Percentiles rank a stretch among this genome's conserved stretches.
These are phyloP conservation scores for Boletus fagicola DNA, from an alignment of 768 basidiomycete species.

Conservation along the genomic window DNA sequence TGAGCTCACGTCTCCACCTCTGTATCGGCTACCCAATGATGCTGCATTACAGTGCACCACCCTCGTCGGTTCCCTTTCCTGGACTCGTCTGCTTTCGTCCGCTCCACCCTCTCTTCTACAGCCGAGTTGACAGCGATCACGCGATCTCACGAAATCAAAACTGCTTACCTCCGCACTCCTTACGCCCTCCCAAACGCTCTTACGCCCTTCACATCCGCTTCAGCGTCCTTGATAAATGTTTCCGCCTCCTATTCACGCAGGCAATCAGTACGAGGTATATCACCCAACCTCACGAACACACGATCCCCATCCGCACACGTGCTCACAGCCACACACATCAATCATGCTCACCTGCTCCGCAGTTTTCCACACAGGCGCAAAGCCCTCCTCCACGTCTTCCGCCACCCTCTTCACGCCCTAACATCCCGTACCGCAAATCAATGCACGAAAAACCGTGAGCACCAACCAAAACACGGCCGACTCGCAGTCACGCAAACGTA, in stretches of 20 bases:
- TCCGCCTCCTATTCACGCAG: slow-evolving; percentile 1
- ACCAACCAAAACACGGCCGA: not conserved
- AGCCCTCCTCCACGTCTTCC: not conserved
- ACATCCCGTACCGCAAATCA: not conserved
- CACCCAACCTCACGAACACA: not conserved
- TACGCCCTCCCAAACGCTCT: not conserved
- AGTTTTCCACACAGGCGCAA: slow-evolving; percentile 5
- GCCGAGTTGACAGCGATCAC: not conserved
- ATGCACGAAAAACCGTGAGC: not conserved
- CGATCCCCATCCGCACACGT: not conserved
- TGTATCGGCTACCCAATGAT: no score
- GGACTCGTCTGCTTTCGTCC: no score
- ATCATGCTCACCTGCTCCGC: slow-evolving; percentile 12
- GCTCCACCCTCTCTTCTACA: not conserved
- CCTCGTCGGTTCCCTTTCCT: not conserved
- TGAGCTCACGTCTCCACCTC: not conserved
- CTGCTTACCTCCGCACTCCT: not conserved
- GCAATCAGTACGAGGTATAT: not conserved
- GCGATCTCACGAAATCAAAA: not conserved
- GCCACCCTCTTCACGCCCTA: slow-evolving; percentile 4
- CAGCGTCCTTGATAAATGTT: slow-evolving; percentile 3
- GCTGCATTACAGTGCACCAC: not conserved
- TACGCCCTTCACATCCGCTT: not conserved
- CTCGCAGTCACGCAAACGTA: not conserved
- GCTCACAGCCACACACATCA: no score